These are phyloP conservation scores for Chaetomium strumarium DNA, from an alignment of 2,329 filamentous ascomycete genomes.

Conservation along the genomic window DNA sequence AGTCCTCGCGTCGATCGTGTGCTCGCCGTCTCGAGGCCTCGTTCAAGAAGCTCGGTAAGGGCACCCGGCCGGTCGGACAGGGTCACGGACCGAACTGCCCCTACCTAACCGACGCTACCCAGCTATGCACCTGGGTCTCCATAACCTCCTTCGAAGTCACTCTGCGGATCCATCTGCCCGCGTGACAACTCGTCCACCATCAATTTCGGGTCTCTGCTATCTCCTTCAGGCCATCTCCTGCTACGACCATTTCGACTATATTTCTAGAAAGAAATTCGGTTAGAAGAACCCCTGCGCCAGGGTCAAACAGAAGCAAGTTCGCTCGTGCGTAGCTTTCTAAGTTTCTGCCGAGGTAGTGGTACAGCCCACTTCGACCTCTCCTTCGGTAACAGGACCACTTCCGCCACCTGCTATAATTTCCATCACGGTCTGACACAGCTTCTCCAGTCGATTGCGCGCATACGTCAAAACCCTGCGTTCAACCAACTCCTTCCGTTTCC, in stretches of 20 bases:
- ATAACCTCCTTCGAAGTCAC: not conserved
- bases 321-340: slow-evolving; percentile 12
- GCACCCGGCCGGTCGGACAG: slow-evolving; percentile 5
- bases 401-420: not conserved
- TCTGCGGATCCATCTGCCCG: not conserved
- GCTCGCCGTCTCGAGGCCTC: not conserved
- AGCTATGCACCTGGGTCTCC: too few species aligned
- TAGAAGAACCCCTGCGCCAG: slow-evolving; percentile 13
- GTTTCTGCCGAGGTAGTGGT: not conserved
- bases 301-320: slow-evolving; percentile 16
- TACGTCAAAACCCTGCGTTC: not conserved
- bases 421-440: not conserved
- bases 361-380: too few species aligned
- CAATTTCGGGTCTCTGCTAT: not conserved
- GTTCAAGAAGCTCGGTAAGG: slow-evolving; percentile 4
- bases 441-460: not conserved
- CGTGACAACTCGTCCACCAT: slow-evolving; percentile 1
- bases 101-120: not conserved
- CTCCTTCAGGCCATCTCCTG: slow-evolving; percentile 4
- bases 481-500: not conserved
- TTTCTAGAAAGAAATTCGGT: slow-evolving; percentile 10
- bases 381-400: not conserved
- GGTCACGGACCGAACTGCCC: slow-evolving; percentile 6
- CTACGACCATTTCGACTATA: slow-evolving; percentile 13
- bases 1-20: slow-evolving; percentile 6